Percentiles rank a stretch among this genome's conserved stretches.
Evolutionary conservation across 2,329 filamentous ascomycete genomes (phyloP).

Genomic region (Nannizziopsis arthrosporioides): DNA sequence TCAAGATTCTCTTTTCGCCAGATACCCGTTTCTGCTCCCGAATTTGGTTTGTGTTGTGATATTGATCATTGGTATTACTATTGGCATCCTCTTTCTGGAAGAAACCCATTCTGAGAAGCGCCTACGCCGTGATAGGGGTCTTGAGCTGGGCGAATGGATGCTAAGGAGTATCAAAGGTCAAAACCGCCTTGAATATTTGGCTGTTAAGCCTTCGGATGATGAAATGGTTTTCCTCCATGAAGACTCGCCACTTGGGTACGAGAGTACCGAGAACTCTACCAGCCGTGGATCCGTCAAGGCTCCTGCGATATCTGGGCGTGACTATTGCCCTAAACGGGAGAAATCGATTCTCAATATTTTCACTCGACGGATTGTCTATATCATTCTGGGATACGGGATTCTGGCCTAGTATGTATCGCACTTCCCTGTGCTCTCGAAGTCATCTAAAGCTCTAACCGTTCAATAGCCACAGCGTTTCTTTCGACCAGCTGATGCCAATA

Average conservation of each 20-base stretch:
- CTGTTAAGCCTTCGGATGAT: constrained; percentile 10
- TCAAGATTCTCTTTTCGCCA: constrained; percentile 65
- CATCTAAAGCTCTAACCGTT: constrained; percentile 20
- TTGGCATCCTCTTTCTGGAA: constrained; percentile 79
- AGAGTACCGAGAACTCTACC: constrained; percentile 45
- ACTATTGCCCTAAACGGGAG: constrained; percentile 26
- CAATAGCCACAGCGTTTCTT: constrained; percentile 83
- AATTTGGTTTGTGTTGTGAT: constrained; percentile 82
- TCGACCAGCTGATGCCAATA: constrained; percentile 85
- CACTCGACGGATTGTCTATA: constrained; percentile 71
- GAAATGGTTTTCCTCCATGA: constrained; percentile 38
- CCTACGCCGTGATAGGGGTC: constrained; percentile 59
- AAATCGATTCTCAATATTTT: constrained; percentile 52
- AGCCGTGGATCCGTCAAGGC: constrained; percentile 25
- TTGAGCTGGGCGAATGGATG: constrained; percentile 65
- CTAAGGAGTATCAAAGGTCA: constrained; percentile 20
- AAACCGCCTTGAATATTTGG: neutral
- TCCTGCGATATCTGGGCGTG: constrained; percentile 13
- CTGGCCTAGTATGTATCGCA: constrained; percentile 69
- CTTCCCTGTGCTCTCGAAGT: constrained; percentile 47
- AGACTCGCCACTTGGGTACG: constrained; percentile 56
- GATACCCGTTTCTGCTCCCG: constrained; percentile 79
- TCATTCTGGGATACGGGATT: constrained; percentile 82
- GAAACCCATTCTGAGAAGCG: constrained; percentile 85
- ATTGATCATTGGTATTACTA: constrained; percentile 60